Evolutionary conservation across 345 rosid species (phyloP).

Genomic region (Clausena lansium): DNA sequence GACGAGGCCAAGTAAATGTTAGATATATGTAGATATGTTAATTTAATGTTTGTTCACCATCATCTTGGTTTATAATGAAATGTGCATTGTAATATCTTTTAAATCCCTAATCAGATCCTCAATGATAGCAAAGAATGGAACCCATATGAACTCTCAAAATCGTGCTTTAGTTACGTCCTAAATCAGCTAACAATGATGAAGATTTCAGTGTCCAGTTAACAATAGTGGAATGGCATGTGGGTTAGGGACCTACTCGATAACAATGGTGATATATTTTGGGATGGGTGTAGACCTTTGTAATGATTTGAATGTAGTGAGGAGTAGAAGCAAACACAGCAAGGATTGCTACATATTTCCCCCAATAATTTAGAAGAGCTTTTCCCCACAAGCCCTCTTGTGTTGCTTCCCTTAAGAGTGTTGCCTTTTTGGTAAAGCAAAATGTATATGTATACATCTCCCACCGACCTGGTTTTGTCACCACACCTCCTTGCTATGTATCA

Average conservation of each 20-base stretch:
- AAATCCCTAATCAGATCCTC: slow-evolving; percentile 24
- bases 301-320: slow-evolving; percentile 48
- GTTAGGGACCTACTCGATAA: slow-evolving; percentile 16
- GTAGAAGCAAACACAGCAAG: slow-evolving; percentile 63
- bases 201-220: slow-evolving; percentile 28
- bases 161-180: slow-evolving; percentile 13
- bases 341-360: slow-evolving; percentile 36
- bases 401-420: slow-evolving; percentile 3
- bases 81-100: background rate
- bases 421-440: slow-evolving; percentile 27
- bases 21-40: background rate
- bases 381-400: slow-evolving; percentile 15
- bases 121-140: slow-evolving; percentile 31
- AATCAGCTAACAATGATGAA: slow-evolving; percentile 39
- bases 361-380: slow-evolving; percentile 28
- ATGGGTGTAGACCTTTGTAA: slow-evolving; percentile 26
- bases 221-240: slow-evolving; percentile 25
- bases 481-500: slow-evolving; percentile 12
- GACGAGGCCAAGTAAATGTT: background rate
- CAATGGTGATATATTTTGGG: slow-evolving; percentile 6
- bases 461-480: slow-evolving; percentile 28
- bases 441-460: slow-evolving; percentile 18
- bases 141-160: slow-evolving; percentile 12
- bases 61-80: background rate
- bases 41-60: background rate